Evolutionary conservation across 2,329 filamentous ascomycete species (phyloP).

Genomic region (Zasmidium citrigriseum): DNA sequence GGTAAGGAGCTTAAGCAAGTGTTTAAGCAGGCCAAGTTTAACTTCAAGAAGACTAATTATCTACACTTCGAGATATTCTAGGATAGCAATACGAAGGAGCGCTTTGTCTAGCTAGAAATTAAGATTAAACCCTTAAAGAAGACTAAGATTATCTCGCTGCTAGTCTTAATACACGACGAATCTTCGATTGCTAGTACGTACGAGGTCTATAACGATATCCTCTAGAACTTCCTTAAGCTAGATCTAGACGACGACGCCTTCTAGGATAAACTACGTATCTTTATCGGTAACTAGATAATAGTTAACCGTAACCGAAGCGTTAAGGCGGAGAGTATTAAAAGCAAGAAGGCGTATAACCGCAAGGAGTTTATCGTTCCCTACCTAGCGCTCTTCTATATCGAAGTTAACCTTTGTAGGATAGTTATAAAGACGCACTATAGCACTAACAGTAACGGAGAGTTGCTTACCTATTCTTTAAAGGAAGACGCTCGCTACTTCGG

Average conservation of each 20-base stretch:
- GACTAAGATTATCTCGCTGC: neutral
- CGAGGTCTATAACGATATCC: neutral
- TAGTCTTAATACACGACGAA: constrained; percentile 3
- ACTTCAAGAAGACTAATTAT: neutral
- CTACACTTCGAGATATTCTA: neutral
- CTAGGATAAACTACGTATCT: neutral
- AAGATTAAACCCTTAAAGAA: neutral
- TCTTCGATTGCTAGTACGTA: constrained; percentile 1
- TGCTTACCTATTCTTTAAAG: neutral
- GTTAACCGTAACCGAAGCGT: neutral
- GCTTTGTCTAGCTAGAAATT: neutral
- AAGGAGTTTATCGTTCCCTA: neutral
- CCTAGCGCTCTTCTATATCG: neutral
- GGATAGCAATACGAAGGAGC: neutral
- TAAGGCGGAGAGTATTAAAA: neutral
- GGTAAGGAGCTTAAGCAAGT: neutral
- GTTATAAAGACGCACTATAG: neutral
- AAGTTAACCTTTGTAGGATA: neutral
- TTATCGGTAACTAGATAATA: neutral
- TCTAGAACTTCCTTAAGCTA: neutral
- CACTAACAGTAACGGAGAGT: neutral
- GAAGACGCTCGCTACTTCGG: neutral
- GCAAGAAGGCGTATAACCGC: neutral
- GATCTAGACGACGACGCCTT: neutral
- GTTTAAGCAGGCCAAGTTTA: neutral